Percentiles rank a stretch among this genome's conserved stretches.
Conservation (phyloP, 2,329 filamentous ascomycete species). For the Trichocomaceae sp. region DNA sequence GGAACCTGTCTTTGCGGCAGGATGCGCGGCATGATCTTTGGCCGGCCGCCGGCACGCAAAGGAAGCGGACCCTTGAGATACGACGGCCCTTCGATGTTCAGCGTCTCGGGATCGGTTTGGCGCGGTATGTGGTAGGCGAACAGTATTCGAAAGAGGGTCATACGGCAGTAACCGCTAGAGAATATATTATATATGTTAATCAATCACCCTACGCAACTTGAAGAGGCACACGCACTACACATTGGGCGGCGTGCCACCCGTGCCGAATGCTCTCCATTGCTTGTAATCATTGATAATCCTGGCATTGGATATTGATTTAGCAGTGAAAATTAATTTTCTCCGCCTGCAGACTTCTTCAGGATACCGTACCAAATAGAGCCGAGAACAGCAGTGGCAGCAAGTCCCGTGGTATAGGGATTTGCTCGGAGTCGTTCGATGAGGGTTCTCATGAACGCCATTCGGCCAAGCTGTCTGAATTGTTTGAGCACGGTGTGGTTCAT, state of each 20-base stretch:
- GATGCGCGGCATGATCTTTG: constrained; percentile 11
- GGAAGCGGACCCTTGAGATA: not conserved
- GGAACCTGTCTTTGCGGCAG: constrained; percentile 8
- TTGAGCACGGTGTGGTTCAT: not conserved
- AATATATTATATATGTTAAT: not conserved
- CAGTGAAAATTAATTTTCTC: not conserved
- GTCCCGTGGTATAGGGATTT: not conserved
- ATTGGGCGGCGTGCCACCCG: constrained; percentile 9
- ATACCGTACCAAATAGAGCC: constrained; percentile 2
- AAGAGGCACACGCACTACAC: constrained; percentile 2
- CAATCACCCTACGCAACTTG: too few relatives aligned
- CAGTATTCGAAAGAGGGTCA: constrained; percentile 3
- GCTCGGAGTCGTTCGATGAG: not conserved
- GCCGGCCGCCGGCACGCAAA: constrained; percentile 1
- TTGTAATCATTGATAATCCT: constrained; percentile 11
- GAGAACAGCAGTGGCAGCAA: not conserved
- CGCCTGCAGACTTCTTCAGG: not conserved
- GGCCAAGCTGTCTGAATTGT: not conserved
- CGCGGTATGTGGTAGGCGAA: constrained; percentile 10
- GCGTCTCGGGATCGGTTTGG: constrained; percentile 5
- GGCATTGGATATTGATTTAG: not conserved
- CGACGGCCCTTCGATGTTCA: constrained; percentile 6
- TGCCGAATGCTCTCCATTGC: constrained; percentile 9
- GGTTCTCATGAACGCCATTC: not conserved
- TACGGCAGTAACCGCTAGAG: constrained; percentile 11